Conservation (phyloP, 108 stramenopile genomes). For the Nitzschia sp. region DNA sequence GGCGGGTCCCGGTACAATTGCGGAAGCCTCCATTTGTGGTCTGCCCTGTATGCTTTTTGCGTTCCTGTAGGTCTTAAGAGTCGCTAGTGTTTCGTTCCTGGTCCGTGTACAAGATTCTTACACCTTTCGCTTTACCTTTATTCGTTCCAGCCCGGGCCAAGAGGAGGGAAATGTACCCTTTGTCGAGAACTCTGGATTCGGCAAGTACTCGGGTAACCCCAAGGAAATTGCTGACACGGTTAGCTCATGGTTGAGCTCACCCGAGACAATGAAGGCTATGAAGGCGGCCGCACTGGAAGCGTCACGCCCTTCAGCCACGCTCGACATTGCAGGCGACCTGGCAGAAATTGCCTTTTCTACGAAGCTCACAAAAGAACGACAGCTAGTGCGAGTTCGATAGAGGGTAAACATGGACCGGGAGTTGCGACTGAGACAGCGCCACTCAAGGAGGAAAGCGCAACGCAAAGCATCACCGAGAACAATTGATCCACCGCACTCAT, state of each 20-base stretch:
- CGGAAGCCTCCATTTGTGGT: slow-evolving; percentile 93
- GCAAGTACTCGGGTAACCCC: slow-evolving; percentile 78
- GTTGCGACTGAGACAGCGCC: too few species aligned
- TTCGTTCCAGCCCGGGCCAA: slow-evolving; percentile 78
- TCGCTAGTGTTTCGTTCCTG: background rate
- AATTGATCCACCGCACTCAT: too few species aligned
- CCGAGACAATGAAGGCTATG: slow-evolving; percentile 58
- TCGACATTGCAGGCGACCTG: slow-evolving; percentile 86
- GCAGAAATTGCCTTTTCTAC: slow-evolving; percentile 67
- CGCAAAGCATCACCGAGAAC: too few species aligned
- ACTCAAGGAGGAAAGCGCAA: too few species aligned
- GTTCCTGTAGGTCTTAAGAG: slow-evolving; percentile 52
- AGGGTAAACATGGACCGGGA: too few species aligned
- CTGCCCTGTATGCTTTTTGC: slow-evolving; percentile 92
- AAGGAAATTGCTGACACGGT: slow-evolving; percentile 86
- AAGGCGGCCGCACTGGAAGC: slow-evolving; percentile 67
- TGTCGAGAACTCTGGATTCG: slow-evolving; percentile 90
- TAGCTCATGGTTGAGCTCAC: slow-evolving; percentile 69
- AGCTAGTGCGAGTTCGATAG: background rate
- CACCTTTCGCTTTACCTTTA: slow-evolving; percentile 8
- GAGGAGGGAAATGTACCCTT: slow-evolving; percentile 94
- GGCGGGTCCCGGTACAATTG: slow-evolving; percentile 97
- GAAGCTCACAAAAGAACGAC: slow-evolving; percentile 10
- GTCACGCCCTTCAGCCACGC: slow-evolving; percentile 79
- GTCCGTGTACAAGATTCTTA: background rate